Conservation (phyloP, 2,329 filamentous ascomycete genomes). For the Allantophomopsis lycopodina region DNA sequence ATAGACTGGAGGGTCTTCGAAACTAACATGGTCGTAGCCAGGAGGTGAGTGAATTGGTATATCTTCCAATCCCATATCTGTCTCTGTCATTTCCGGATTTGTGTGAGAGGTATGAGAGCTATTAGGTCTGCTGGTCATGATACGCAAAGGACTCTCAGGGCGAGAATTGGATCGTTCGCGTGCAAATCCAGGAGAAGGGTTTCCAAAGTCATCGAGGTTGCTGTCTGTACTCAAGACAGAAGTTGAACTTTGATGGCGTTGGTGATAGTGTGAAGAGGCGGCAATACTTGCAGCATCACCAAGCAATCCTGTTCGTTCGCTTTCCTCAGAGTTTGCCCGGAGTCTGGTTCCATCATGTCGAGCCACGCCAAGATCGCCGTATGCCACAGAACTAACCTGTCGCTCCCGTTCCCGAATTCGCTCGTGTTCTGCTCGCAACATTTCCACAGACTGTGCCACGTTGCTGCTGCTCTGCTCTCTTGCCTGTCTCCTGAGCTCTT, state of each 20-base stretch:
- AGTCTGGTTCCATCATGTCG: slow-evolving; percentile 66
- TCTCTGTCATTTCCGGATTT: slow-evolving; percentile 38
- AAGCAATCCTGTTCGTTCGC: slow-evolving; percentile 56
- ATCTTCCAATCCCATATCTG: slow-evolving; percentile 27
- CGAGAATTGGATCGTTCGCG: slow-evolving; percentile 29
- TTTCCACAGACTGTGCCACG: slow-evolving; percentile 14
- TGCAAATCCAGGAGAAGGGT: slow-evolving; percentile 22
- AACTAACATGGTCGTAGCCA: slow-evolving; percentile 1
- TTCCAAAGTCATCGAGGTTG: slow-evolving; percentile 23
- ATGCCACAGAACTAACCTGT: slow-evolving; percentile 62
- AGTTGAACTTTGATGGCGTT: slow-evolving; percentile 33
- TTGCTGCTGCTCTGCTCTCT: slow-evolving; percentile 34
- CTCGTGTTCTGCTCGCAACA: slow-evolving; percentile 37
- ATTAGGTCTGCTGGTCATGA: slow-evolving; percentile 16
- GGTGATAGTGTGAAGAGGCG: slow-evolving; percentile 24
- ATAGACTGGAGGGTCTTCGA: slow-evolving; percentile 1
- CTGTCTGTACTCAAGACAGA: slow-evolving; percentile 40
- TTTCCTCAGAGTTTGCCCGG: slow-evolving; percentile 59
- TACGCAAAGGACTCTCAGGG: slow-evolving; percentile 22
- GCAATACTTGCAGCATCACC: slow-evolving; percentile 46
- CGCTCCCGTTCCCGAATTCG: slow-evolving; percentile 46
- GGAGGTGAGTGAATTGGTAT: slow-evolving; percentile 1
- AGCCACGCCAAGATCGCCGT: slow-evolving; percentile 63
- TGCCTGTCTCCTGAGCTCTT: slow-evolving; percentile 42
- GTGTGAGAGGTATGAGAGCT: slow-evolving; percentile 35